Base-by-base conservation (phyloP, 306 rosid genomes). In the Corylus americana region DNA sequence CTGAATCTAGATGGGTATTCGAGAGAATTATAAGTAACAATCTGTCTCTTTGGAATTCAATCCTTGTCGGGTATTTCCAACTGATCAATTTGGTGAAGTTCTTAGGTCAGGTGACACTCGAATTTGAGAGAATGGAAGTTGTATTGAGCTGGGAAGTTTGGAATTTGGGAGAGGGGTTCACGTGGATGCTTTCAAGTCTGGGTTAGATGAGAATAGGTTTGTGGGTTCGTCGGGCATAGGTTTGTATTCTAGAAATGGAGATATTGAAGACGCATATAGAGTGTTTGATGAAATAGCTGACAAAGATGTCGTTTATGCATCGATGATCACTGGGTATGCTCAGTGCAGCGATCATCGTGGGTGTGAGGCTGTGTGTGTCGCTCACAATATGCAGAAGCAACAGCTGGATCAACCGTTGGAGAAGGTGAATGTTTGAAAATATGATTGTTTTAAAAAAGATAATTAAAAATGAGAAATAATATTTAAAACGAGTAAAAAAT, bases 221-320 rank as follows among this genome's bases (percentile, higher is more conserved):
- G 89, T 81, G 17, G 91, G 89, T 76, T 81, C 89, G 51, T 76
- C 89, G 71, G 80, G 81, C 62, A 74, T 86, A 11, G 77, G 79
- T 0, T 20, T 86, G 7, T 81, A 88, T 9, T 70, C 66, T 6
- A 50, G 44, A 77, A 31, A 54, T 83, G 85, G 87, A 17, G 37
- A 66, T 64, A 8, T 77, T 20, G 73, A 72, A 1, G 86, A 82
- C 58, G 88, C 88, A n/a, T 49, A 42, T 75, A 81, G 61, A 54
- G 88, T 77, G 83, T 88, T 86, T 49, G 89, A 86, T 70, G 91
- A 88, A 88, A 83, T 88, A 66, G 79, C 80, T 66, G 14, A 77
- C 61, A 82, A 76, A 73, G 91, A 88, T 85, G 35, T 81, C 74
- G 86, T 73, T 3, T 85, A 81, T 55, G 81, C 91, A 4, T 86